Base-by-base conservation (phyloP, 2,329 filamentous ascomycete genomes). In the Aureobasidium mangrovei region DNA sequence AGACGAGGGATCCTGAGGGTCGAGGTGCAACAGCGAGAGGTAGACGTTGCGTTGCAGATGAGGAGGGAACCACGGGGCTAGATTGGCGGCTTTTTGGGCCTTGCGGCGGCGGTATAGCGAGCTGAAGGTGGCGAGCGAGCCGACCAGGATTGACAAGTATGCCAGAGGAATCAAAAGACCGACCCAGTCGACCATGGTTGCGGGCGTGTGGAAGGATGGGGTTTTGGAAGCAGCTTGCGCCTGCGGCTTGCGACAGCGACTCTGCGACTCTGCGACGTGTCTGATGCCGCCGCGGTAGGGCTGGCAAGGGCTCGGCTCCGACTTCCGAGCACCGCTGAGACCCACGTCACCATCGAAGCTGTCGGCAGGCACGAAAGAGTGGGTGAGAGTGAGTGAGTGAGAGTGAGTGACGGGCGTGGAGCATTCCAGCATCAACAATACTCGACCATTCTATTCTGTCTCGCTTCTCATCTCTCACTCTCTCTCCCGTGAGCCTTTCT, bases 41-140 rank as follows among this genome's bases (percentile, higher is more conserved):
- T 97, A 98, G 67, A 98, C 82, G 71, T 98, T 91, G 71, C 91
- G 88, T 72, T 93, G 87, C 49, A 94, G 77, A 69, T 98, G 91
- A 51, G 86, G 80, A 27, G 85, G 84, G 72, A 98, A 98, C 91
- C 93, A 98, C 62, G 91, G 90, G 61, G 87, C 89, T 58, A 98
- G 83, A 62, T 87, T 88, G 53, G 88, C 85, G 64, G 86, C 86
- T 74, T 89, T 83, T 60, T 69, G 64, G 56, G 87, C 84, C 80
- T 95, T 93, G 70, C 93, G 83, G 74, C 93, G 91, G 65, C 91
- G 85, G 73, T 97, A 97, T 59, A 97, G 82, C 55, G 82, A 88
- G 45, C 89, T 94, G 74, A 98, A 98, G 60, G 89, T 93, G 68
- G 86, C 85, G 62, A 98, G 81, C 35, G 90, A 91, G 65, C 90